Evolutionary conservation across 805 yeast species (phyloP).

Genomic region (Pichia insulana): DNA sequence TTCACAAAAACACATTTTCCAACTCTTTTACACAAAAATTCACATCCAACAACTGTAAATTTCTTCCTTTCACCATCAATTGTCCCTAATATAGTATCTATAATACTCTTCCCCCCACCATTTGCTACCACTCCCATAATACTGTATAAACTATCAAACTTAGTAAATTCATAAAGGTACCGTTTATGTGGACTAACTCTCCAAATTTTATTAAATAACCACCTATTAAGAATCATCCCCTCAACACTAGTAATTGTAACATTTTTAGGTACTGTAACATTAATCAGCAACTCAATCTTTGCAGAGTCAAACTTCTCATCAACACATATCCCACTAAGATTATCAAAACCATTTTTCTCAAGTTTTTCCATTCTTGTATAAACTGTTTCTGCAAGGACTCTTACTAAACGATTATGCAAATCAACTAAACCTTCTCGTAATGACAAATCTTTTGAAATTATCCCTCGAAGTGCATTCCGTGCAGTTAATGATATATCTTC

Average conservation of each 20-base stretch:
- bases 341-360: constrained; percentile 10
- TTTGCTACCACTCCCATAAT: not conserved
- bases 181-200: constrained; percentile 2
- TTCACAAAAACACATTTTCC: too few relatives aligned
- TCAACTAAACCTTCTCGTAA: constrained; percentile 9
- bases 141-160: constrained; percentile 8
- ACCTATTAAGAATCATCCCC: constrained; percentile 22
- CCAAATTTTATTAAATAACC: constrained; percentile 18
- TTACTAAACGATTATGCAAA: constrained; percentile 12
- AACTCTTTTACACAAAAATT: not conserved
- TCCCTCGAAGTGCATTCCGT: constrained; percentile 47
- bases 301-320: constrained; percentile 6
- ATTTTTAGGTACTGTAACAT: not conserved
- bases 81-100: too few relatives aligned
- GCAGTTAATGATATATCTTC: constrained; percentile 41
- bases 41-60: constrained; percentile 3
- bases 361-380: constrained; percentile 11
- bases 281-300: constrained; percentile 12
- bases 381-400: constrained; percentile 14
- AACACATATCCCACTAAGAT: constrained; percentile 1
- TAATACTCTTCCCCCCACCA: not conserved
- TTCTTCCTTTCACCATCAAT: too few relatives aligned
- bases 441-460: constrained; percentile 12
- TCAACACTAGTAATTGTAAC: constrained; percentile 1
- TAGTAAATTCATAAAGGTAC: constrained; percentile 7